Conservation (phyloP, 768 basidiomycete species). For the Lactarius trivialis region DNA sequence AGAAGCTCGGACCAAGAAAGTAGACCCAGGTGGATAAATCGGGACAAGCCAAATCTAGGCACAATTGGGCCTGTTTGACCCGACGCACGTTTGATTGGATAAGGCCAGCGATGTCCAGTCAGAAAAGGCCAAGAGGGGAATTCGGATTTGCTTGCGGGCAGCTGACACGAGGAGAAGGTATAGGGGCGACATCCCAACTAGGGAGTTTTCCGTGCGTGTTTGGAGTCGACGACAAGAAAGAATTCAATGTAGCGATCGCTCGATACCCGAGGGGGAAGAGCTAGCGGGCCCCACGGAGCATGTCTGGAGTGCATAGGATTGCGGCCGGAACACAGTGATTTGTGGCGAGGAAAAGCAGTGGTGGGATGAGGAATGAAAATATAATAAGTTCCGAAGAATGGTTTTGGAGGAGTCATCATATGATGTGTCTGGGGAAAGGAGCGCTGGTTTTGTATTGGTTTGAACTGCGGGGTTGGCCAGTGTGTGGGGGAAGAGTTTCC, state of each 20-base stretch:
- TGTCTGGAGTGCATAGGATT: neutral
- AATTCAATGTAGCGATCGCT: neutral
- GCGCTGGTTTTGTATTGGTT: neutral
- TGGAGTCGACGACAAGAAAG: neutral
- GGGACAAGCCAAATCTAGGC: neutral
- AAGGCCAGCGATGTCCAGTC: neutral
- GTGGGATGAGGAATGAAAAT: neutral
- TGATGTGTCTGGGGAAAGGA: constrained; percentile 16
- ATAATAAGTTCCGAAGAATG: constrained; percentile 4
- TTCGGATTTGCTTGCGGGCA: neutral
- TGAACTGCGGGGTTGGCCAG: constrained; percentile 1
- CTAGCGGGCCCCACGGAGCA: neutral
- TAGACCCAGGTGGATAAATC: neutral
- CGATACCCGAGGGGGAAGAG: constrained; percentile 4
- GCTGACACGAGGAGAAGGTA: neutral
- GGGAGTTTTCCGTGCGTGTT: constrained; percentile 1
- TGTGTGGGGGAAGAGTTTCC: constrained; percentile 1
- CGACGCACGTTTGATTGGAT: neutral
- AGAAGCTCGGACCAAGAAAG: neutral
- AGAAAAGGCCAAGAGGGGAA: neutral
- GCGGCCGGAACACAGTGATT: constrained; percentile 11
- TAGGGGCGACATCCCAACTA: neutral
- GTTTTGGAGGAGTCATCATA: constrained; percentile 2
- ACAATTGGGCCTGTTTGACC: neutral
- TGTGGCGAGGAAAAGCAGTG: neutral